Percentiles rank a stretch among this genome's conserved stretches.
Evolutionary conservation across 164 flowering plant genomes (phyloP).

Genomic region (Kingdonia uniflora): DNA sequence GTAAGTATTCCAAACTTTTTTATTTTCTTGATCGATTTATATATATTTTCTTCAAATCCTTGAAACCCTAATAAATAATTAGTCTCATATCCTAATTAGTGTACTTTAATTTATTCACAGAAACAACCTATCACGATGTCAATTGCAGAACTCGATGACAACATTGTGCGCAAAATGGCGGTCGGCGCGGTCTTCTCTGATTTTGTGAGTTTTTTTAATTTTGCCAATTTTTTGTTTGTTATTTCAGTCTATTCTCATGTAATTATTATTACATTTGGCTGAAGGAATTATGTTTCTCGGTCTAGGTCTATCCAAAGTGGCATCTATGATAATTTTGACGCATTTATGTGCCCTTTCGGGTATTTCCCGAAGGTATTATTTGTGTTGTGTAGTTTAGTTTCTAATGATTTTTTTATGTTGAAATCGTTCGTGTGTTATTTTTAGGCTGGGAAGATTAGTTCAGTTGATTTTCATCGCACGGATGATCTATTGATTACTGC

Average conservation of each 20-base stretch:
- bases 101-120: not conserved
- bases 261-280: not conserved
- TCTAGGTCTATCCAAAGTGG: no score
- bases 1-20: not conserved
- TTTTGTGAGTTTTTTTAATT: constrained; percentile 44
- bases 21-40: not conserved
- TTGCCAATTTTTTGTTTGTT: not conserved
- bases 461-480: constrained; percentile 92
- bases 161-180: constrained; percentile 72
- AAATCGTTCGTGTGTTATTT: not conserved
- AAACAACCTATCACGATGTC: constrained; percentile 11
- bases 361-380: no score
- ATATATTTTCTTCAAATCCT: not conserved
- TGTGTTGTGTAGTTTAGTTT: not conserved
- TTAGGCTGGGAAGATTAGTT: constrained; percentile 79
- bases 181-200: constrained; percentile 89
- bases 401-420: not conserved
- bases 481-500: constrained; percentile 83
- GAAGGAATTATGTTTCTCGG: not conserved
- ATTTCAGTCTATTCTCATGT: not conserved
- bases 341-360: no score
- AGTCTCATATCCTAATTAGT: no score
- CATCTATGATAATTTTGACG: no score
- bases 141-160: constrained; percentile 62
- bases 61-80: no score